Percentiles rank a stretch among this genome's conserved stretches.
Conservation (phyloP, 441 rosid species). For the Flueggea neowawraea region DNA sequence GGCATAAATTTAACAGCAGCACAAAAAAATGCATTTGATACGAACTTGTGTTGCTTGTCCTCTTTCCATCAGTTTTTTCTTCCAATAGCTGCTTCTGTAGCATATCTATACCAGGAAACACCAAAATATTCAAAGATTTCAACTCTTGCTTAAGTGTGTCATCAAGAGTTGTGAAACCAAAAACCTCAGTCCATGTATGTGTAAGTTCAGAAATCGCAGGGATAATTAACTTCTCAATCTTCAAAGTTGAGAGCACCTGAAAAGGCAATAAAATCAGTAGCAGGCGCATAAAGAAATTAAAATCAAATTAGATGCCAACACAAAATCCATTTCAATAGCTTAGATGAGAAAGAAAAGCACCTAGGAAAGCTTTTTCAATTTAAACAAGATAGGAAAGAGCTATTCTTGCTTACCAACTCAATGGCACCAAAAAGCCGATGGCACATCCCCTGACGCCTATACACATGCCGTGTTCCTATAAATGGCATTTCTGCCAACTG, state of each 20-base stretch:
- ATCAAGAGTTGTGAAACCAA: constrained; percentile 68
- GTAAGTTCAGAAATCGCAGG: constrained; percentile 92
- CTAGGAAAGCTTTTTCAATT: too few relatives aligned
- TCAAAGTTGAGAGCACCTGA: constrained; percentile 69
- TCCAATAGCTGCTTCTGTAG: constrained; percentile 65
- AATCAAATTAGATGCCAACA: not conserved
- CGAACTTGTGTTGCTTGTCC: constrained; percentile 28
- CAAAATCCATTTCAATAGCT: not conserved
- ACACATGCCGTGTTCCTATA: constrained; percentile 95
- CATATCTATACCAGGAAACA: constrained; percentile 94
- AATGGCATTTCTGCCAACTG: constrained; percentile 95
- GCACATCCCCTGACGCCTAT: constrained; percentile 99
- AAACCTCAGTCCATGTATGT: constrained; percentile 88
- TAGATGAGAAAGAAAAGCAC: too few relatives aligned
- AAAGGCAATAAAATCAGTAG: constrained; percentile 11
- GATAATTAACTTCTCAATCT: constrained; percentile 81
- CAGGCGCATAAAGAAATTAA: constrained; percentile 3
- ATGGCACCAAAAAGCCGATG: constrained; percentile 86
- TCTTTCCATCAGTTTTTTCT: constrained; percentile 29
- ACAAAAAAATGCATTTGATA: constrained; percentile 2
- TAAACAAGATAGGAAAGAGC: not conserved
- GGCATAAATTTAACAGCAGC: constrained; percentile 3
- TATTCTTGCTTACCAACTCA: constrained; percentile 61
- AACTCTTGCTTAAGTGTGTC: constrained; percentile 59
- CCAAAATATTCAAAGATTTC: constrained; percentile 78